phyloP scores from a whole-genome alignment of 192 early-diverging fungal species.

The Umbelopsis sp. region DNA sequence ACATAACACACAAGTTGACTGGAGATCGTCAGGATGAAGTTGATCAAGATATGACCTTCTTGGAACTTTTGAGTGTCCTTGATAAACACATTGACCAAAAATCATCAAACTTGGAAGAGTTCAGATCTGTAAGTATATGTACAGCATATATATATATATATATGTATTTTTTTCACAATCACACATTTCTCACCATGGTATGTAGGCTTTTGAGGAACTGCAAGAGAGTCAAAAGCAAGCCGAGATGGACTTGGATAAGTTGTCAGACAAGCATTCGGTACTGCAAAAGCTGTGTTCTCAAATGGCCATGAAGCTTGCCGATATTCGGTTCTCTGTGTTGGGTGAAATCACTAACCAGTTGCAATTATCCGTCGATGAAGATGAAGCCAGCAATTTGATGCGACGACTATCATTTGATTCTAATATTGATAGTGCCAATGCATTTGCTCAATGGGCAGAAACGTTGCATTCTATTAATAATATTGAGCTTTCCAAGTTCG shows the following conservation, averaged over 20 bases:
- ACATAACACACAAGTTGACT: not conserved
- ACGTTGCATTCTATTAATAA: constrained; percentile 15
- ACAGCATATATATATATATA: not conserved
- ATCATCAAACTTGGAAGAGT: not conserved
- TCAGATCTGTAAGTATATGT: not conserved
- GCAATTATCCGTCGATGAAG: constrained; percentile 31
- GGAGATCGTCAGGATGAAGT: not conserved
- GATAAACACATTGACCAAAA: not conserved
- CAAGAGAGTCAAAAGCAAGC: constrained; percentile 1
- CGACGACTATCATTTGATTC: constrained; percentile 14
- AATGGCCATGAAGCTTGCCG: constrained; percentile 33
- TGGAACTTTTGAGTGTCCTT: not conserved
- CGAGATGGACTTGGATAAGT: constrained; percentile 12
- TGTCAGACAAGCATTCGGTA: constrained; percentile 19
- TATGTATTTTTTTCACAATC: not conserved
- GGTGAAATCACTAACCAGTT: constrained; percentile 29
- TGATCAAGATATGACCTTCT: not conserved
- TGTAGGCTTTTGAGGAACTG: constrained; percentile 4
- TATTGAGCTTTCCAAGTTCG: constrained; percentile 29
- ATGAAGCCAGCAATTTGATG: constrained; percentile 20
- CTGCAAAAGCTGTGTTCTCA: constrained; percentile 14
- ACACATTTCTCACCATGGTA: not conserved
- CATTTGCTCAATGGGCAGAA: constrained; percentile 24
- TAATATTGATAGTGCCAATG: constrained; percentile 20
- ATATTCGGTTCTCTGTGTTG: constrained; percentile 21